These are phyloP conservation scores for Claviceps humidiphila DNA, from an alignment of 2,329 filamentous ascomycete species.

Conservation along the genomic window DNA sequence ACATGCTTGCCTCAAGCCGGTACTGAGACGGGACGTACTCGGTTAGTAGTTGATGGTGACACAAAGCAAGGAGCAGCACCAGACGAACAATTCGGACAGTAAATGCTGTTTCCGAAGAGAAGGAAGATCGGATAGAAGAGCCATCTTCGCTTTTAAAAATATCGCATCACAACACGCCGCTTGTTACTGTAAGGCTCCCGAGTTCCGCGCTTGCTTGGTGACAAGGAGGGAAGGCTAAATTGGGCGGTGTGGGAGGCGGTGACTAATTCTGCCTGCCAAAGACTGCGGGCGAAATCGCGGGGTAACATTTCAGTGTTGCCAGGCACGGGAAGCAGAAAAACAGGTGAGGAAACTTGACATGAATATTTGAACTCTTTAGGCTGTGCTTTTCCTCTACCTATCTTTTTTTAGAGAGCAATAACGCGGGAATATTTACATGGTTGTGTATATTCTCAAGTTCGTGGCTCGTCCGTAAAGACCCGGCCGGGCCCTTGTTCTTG, in stretches of 20 bases:
- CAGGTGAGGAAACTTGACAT: background rate
- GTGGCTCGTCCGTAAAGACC: background rate
- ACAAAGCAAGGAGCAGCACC: background rate
- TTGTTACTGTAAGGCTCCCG: background rate
- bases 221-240: background rate
- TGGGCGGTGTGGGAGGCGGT: slow-evolving; percentile 9
- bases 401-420: background rate
- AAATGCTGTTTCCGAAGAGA: slow-evolving; percentile 61
- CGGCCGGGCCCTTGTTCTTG: background rate
- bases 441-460: background rate
- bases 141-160: background rate
- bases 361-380: background rate
- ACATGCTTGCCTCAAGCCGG: slow-evolving; percentile 67
- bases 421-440: background rate
- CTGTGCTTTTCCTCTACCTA: background rate
- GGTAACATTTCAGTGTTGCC: background rate
- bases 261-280: slow-evolving; percentile 10
- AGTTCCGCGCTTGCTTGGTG: background rate
- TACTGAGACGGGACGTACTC: slow-evolving; percentile 31
- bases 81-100: slow-evolving; percentile 64
- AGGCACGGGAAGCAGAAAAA: background rate
- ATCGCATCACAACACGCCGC: background rate
- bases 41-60: background rate
- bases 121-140: slow-evolving; percentile 31
- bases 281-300: slow-evolving; percentile 5